A percentile compares a stretch with the other conserved stretches of the same genome.
These are phyloP conservation scores for Colletotrichum sp. DNA, from an alignment of 2,329 filamentous ascomycete genomes.

Conservation along the genomic window DNA sequence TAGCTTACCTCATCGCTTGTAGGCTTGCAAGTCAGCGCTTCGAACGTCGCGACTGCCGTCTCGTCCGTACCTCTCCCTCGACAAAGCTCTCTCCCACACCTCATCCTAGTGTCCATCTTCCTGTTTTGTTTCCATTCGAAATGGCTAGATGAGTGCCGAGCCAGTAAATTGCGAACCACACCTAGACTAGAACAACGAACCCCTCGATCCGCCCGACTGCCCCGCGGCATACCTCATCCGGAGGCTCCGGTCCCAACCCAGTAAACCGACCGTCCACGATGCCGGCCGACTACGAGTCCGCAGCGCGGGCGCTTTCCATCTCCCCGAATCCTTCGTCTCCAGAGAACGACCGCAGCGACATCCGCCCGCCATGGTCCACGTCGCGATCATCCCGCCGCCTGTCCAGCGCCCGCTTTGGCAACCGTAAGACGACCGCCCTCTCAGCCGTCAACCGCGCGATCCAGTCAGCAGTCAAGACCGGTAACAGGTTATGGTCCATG, in stretches of 20 bases:
- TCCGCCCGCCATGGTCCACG: conserved; percentile 48
- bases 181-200: neutral
- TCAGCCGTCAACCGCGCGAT: conserved; percentile 43
- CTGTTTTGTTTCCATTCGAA: neutral
- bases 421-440: conserved; percentile 20
- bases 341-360: conserved; percentile 40
- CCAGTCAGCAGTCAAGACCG: conserved; percentile 46
- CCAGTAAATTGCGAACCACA: neutral
- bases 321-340: conserved; percentile 38
- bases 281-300: conserved; percentile 56
- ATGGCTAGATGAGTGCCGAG: neutral
- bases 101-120: neutral
- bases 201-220: neutral
- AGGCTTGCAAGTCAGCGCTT: conserved; percentile 2
- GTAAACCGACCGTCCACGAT: conserved; percentile 34
- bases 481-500: conserved; percentile 48
- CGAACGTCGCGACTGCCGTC: neutral
- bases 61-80: neutral
- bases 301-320: conserved; percentile 54
- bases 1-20: conserved; percentile 20
- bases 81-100: neutral
- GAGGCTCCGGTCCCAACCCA: neutral
- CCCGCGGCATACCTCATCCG: conserved; percentile 1
- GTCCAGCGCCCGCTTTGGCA: conserved; percentile 44
- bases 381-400: conserved; percentile 36